Evolutionary conservation across 192 early-diverging fungal species (phyloP).

Genomic region (Rhizophagus prolifer): DNA sequence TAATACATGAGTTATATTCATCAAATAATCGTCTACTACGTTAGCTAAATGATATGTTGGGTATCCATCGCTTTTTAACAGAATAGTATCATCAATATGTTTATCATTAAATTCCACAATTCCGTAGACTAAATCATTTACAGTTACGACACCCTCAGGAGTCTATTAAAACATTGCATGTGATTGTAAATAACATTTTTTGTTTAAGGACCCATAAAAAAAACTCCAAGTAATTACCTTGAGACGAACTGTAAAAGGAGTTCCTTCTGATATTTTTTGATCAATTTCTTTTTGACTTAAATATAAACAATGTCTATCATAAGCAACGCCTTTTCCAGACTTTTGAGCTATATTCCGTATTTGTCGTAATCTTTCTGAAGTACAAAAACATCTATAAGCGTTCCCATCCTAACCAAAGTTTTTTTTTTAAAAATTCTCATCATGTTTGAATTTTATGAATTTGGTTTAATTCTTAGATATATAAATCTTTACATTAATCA

Average conservation of each 20-base stretch:
- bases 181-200: not conserved
- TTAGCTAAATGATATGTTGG: slow-evolving; percentile 96
- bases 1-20: slow-evolving; percentile 91
- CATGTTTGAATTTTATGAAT: not conserved
- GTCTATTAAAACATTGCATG: slow-evolving; percentile 32
- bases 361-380: slow-evolving; percentile 61
- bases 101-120: slow-evolving; percentile 68
- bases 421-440: not conserved
- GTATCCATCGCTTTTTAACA: slow-evolving; percentile 89
- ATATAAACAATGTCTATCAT: slow-evolving; percentile 79
- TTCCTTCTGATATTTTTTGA: slow-evolving; percentile 51
- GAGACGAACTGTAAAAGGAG: slow-evolving; percentile 72
- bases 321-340: slow-evolving; percentile 59
- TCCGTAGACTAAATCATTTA: slow-evolving; percentile 79
- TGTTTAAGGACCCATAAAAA: no score
- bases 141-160: slow-evolving; percentile 53
- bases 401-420: slow-evolving; percentile 47
- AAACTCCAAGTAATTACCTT: slow-evolving; percentile 41
- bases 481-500: slow-evolving; percentile 53
- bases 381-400: slow-evolving; percentile 92
- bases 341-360: slow-evolving; percentile 55
- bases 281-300: slow-evolving; percentile 67
- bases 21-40: slow-evolving; percentile 89
- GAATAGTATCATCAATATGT: slow-evolving; percentile 81
- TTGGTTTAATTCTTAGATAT: not conserved